Base-by-base conservation (phyloP, 768 basidiomycete species). In the Cystobasidium ongulense region DNA sequence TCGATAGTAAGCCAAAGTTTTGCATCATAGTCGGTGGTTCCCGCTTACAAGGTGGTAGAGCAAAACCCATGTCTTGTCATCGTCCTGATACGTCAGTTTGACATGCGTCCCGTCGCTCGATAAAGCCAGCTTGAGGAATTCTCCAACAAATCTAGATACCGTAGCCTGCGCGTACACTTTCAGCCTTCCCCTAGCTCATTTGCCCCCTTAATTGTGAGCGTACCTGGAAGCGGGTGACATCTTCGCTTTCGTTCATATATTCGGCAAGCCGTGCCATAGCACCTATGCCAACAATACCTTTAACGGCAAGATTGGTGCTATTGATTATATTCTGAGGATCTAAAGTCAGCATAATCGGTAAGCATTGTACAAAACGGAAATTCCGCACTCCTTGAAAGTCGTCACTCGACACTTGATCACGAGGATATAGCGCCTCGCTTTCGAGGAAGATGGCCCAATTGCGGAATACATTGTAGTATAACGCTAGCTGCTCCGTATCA, bases 401-500 rank as follows among this genome's bases (percentile, higher is more conserved):
- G 39, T 74, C 74, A 23, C 23, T 74, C 21, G 53, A 75, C 23
- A 66, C 71, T 53, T 74, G 74, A 21, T 74, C 11, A 15, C 23
- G 21, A 23, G 74, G 72, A 43, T 75, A 74, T 21, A 54, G 62
- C 4, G 43, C n/a, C 18, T 35, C 33, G 25, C 33, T 54, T 21
- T 29, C 53, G 4, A 74, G 38, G 43, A 31, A 74, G 25, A 50
- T 53, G 15, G 74, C 72, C 74, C 74, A 74, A 13, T 72, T 11
- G 23, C 41, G 46, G 35, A 73, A 41, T 15, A 74, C 38, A 7
- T 27, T 29, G 52, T 74, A 74, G 62, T 74, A 43, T n/a, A 75
- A 17, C 5, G 33, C 8, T 62, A 89, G 78, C 59, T 86, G 84
- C 0, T 86, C 85, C n/a, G 64, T 79, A 76, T 88, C 86, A 13